Conservation (phyloP, 805 yeast genomes). For the Metschnikowia cubensis region DNA sequence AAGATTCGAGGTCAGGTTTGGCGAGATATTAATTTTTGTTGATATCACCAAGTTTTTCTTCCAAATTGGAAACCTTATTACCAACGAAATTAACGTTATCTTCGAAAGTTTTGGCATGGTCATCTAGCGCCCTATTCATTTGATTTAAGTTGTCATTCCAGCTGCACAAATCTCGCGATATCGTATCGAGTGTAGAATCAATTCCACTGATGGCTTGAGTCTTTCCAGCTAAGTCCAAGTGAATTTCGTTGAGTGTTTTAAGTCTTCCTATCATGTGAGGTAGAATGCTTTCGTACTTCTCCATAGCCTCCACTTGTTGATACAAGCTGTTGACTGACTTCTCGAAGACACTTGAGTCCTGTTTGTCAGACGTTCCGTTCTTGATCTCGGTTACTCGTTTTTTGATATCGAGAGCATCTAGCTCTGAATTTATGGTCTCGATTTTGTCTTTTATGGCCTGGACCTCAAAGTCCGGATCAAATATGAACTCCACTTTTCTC, state of each 20-base stretch:
- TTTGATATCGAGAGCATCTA: constrained; percentile 23
- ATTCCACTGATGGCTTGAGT: constrained; percentile 23
- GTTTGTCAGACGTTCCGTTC: constrained; percentile 1
- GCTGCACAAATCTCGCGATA: constrained; percentile 23
- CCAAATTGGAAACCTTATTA: constrained; percentile 6
- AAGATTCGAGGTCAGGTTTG: not conserved
- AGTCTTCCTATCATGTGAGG: constrained; percentile 29
- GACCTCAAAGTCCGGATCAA: constrained; percentile 32
- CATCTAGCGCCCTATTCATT: constrained; percentile 23
- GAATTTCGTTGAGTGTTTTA: constrained; percentile 30
- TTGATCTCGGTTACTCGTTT: constrained; percentile 17
- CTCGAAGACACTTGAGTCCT: constrained; percentile 9
- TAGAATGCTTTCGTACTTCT: constrained; percentile 18
- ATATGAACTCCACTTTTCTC: constrained; percentile 31
- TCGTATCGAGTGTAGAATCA: constrained; percentile 24
- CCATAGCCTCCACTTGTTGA: constrained; percentile 25
- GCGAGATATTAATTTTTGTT: not conserved
- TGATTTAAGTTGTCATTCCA: constrained; percentile 29
- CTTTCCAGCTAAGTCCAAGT: constrained; percentile 28
- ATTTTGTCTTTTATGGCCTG: constrained; percentile 24
- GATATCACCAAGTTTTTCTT: constrained; percentile 2
- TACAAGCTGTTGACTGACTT: constrained; percentile 25
- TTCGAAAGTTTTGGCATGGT: constrained; percentile 21
- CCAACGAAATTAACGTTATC: constrained; percentile 21
- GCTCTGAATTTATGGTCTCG: constrained; percentile 20